Percentiles rank a stretch among this genome's conserved stretches.
Evolutionary conservation across 352 stramenopile genomes (phyloP).

Genomic region (Globisporangium abappressorium): DNA sequence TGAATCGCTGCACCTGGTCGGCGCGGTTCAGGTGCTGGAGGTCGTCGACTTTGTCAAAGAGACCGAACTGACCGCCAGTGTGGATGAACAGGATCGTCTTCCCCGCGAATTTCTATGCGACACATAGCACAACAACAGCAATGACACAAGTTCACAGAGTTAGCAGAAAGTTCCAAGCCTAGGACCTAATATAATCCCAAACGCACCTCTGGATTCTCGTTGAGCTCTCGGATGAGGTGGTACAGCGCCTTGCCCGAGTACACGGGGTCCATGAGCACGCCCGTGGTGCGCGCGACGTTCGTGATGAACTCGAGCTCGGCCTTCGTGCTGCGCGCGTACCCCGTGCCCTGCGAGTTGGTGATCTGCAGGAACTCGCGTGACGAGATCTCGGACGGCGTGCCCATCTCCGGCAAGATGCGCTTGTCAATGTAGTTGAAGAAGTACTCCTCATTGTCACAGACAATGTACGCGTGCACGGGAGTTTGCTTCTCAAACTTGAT

Average conservation of each 20-base stretch:
- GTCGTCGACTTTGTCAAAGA: slow-evolving; percentile 89
- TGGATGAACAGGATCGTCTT: slow-evolving; percentile 90
- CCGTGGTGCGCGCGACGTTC: slow-evolving; percentile 63
- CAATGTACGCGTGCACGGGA: slow-evolving; percentile 78
- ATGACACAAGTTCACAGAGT: neutral
- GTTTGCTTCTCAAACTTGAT: slow-evolving; percentile 40
- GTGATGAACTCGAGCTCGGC: slow-evolving; percentile 78
- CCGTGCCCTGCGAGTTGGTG: slow-evolving; percentile 75
- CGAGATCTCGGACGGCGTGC: slow-evolving; percentile 38
- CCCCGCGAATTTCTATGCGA: slow-evolving; percentile 66
- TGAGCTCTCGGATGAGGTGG: slow-evolving; percentile 77
- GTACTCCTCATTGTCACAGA: slow-evolving; percentile 84
- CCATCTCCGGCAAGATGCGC: slow-evolving; percentile 72
- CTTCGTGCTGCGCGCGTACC: slow-evolving; percentile 77
- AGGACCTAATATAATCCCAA: neutral
- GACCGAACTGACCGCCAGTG: slow-evolving; percentile 87
- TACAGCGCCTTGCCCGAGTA: slow-evolving; percentile 87
- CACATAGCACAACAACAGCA: neutral
- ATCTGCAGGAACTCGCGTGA: slow-evolving; percentile 75
- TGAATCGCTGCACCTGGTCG: slow-evolving; percentile 54
- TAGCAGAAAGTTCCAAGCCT: neutral
- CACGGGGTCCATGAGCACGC: slow-evolving; percentile 83
- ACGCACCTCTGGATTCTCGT: slow-evolving; percentile 46
- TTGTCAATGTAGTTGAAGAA: slow-evolving; percentile 82
- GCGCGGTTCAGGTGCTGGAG: slow-evolving; percentile 53